Base-by-base conservation (phyloP, 768 basidiomycete species). In the Lyophyllum semitale region DNA sequence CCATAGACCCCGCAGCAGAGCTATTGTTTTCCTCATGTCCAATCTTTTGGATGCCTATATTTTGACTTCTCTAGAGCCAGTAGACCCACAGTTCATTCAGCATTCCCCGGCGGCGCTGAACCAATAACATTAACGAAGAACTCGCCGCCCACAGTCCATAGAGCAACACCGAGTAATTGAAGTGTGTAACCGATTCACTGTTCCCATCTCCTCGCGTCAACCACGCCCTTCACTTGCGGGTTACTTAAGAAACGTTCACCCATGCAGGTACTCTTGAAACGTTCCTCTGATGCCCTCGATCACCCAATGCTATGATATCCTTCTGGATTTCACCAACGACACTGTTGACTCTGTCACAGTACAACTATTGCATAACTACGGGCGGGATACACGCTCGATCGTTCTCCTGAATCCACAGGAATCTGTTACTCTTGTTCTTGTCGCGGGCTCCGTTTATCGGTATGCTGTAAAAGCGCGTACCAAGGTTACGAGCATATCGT, bases 401-500 rank as follows among this genome's bases (percentile, higher is more conserved):
- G 77, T 87, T 43, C 65, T 88, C 25, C 73, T 89, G 37, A 76
- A 81, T 54, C 86, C 87, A 4, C 76, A 80, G 45, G 87, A 89
- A 65, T 80, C 78, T 40, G 73, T 89, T 52, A 84, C 84, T 29
- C 76, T 88, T 54, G 77, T 89, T 56, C 77, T 89, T 59, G 85
- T 88, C 63, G 85, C 88, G 18, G 87, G 88, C 6, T 78, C 80
- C 20, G 71, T 83, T 35, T 89, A 89, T 73, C 80, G 81, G 63
- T 88, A 89, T 67, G 85, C 84, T 32, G 72, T 89, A 55, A 88
- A 88, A 68, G 77, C 78, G 57, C 80, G 77, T 59, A 79, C 81
- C 47, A 84, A 83, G 63, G 86, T 88, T 26, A 84, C 80, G 54
- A 84, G 85, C 66, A 80, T 89, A 69, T 86, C 85, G 87, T 88